Evolutionary conservation across 192 early-diverging fungal species (phyloP).

Genomic region (Spizellomyces punctatus): DNA sequence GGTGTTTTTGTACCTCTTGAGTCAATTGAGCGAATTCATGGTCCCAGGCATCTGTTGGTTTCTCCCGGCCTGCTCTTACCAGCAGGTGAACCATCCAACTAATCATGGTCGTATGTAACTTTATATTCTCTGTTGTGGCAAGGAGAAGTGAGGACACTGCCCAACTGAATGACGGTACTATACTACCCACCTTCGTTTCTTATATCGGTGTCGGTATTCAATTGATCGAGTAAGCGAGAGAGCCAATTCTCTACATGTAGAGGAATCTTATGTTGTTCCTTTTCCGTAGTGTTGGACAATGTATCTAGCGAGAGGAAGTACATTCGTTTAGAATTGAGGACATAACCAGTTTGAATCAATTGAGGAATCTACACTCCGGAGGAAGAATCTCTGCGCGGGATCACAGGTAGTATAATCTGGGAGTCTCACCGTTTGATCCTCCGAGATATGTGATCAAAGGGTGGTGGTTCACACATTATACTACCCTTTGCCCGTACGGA

Average conservation of each 20-base stretch:
- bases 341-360: neutral
- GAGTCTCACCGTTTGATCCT: neutral
- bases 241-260: constrained; percentile 55
- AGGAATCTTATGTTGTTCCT: constrained; percentile 60
- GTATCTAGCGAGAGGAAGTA: constrained; percentile 26
- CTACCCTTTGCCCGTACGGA: too few species aligned
- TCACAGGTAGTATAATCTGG: too few species aligned
- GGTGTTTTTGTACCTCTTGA: constrained; percentile 30
- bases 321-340: neutral
- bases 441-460: neutral
- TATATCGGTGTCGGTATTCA: constrained; percentile 58
- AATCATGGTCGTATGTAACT: constrained; percentile 53
- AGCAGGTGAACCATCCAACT: constrained; percentile 61
- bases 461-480: neutral
- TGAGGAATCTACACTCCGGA: too few species aligned
- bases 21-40: constrained; percentile 44
- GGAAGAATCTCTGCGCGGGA: too few species aligned
- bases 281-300: constrained; percentile 55
- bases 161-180: neutral
- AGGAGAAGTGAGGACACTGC: neutral
- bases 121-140: constrained; percentile 49
- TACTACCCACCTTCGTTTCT: constrained; percentile 45
- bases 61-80: constrained; percentile 44
- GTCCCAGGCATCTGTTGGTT: constrained; percentile 48
- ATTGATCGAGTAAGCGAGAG: constrained; percentile 53